Conservation (phyloP, 2,329 filamentous ascomycete genomes). For the Calonectria leucothoes region DNA sequence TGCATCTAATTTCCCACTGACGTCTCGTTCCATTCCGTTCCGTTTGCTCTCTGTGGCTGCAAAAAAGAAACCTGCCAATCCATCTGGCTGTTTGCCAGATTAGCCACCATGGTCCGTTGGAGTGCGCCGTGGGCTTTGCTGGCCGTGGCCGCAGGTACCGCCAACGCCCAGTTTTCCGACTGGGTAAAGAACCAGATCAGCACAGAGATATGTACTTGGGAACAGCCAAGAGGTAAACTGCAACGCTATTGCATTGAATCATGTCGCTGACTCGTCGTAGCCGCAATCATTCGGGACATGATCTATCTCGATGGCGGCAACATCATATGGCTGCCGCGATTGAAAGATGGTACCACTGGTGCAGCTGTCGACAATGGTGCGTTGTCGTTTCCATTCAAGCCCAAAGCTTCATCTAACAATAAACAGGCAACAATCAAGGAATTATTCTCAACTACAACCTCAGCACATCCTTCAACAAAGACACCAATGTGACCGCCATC, state of each 20-base stretch:
- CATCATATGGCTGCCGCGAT: conserved; percentile 63
- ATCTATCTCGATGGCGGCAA: conserved; percentile 74
- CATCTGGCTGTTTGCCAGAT: conserved; percentile 15
- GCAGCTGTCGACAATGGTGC: conserved; percentile 54
- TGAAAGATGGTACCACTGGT: conserved; percentile 56
- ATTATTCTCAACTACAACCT: conserved; percentile 70
- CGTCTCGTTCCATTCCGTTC: background rate
- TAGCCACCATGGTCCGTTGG: conserved; percentile 33
- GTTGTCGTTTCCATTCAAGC: conserved; percentile 25
- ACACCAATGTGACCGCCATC: conserved; percentile 63
- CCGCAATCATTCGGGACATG: conserved; percentile 68
- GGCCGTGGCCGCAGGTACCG: conserved; percentile 27
- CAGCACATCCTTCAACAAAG: conserved; percentile 63
- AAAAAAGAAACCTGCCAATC: conserved; percentile 25
- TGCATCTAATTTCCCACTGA: conserved; percentile 26
- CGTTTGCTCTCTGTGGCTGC: background rate
- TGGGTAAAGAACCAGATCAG: conserved; percentile 67
- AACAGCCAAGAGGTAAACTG: conserved; percentile 55
- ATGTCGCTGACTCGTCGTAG: conserved; percentile 51
- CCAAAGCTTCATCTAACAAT: conserved; percentile 5
- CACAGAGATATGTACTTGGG: conserved; percentile 71
- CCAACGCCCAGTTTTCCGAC: conserved; percentile 54
- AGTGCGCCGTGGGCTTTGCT: conserved; percentile 28
- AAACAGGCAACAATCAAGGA: conserved; percentile 63
- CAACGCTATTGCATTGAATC: background rate